Conservation (phyloP, 192 early-diverging fungal genomes). For the Backusella morwellensis region DNA sequence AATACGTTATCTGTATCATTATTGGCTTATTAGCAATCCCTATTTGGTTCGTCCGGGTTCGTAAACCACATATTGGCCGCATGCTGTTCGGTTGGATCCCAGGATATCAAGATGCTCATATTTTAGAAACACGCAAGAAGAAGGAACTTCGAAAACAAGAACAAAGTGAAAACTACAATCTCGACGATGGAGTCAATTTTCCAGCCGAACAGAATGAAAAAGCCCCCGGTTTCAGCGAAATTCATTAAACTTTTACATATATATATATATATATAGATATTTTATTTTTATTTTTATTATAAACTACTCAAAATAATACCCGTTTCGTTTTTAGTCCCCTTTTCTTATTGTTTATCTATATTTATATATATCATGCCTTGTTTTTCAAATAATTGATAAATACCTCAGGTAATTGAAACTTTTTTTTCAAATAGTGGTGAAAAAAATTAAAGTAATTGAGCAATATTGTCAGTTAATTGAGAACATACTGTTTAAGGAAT, state of each 20-base stretch:
- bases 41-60: constrained; percentile 31
- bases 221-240: neutral
- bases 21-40: constrained; percentile 31
- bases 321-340: neutral
- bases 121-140: neutral
- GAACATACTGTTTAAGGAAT: too few species aligned
- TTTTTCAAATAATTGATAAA: too few species aligned
- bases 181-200: neutral
- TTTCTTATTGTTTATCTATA: neutral
- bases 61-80: constrained; percentile 31
- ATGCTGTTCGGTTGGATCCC: constrained; percentile 28
- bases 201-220: neutral
- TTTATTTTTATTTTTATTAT: neutral
- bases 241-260: neutral
- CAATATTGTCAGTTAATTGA: too few species aligned
- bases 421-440: too few species aligned
- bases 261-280: neutral
- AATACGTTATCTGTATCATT: constrained; percentile 29
- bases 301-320: neutral
- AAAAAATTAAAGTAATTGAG: too few species aligned
- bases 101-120: constrained; percentile 25
- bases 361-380: too few species aligned
- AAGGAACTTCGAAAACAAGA: neutral
- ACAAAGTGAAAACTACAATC: neutral
- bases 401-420: too few species aligned